phyloP scores from a whole-genome alignment of 2,329 filamentous ascomycete genomes.

The Xylaria sp. region DNA sequence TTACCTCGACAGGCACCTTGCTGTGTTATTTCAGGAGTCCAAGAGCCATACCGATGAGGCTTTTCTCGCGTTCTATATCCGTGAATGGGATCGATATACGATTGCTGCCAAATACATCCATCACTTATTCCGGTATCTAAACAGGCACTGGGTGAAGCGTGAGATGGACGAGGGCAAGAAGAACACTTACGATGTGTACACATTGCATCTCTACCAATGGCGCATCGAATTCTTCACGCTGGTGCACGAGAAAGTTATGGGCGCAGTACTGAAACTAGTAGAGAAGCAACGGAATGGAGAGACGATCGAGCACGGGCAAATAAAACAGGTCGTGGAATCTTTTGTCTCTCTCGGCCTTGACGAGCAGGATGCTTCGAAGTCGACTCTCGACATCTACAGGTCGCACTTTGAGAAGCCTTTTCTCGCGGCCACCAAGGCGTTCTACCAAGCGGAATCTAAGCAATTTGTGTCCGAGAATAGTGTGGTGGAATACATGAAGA shows the following conservation, averaged over 20 bases:
- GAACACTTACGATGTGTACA: constrained; percentile 98
- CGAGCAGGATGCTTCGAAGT: constrained; percentile 91
- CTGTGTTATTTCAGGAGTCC: constrained; percentile 76
- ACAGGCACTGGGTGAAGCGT: constrained; percentile 98
- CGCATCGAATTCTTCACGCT: constrained; percentile 87
- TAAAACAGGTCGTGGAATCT: constrained; percentile 96
- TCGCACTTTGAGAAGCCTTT: constrained; percentile 94
- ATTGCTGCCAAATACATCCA: constrained; percentile 97
- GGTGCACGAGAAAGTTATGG: constrained; percentile 91
- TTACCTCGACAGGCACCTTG: constrained; percentile 84
- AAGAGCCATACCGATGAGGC: constrained; percentile 88
- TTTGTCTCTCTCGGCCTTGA: constrained; percentile 96
- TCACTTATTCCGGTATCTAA: constrained; percentile 94
- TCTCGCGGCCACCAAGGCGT: constrained; percentile 82
- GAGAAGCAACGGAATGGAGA: constrained; percentile 98
- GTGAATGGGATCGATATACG: constrained; percentile 96
- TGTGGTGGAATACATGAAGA: constrained; percentile 99
- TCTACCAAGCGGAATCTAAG: constrained; percentile 92
- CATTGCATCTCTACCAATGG: constrained; percentile 95
- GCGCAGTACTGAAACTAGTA: constrained; percentile 90
- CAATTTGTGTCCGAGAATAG: constrained; percentile 96
- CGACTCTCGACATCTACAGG: constrained; percentile 94
- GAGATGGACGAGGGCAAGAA: constrained; percentile 99
- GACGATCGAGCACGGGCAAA: constrained; percentile 96
- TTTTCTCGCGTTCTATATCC: constrained; percentile 90